These are phyloP conservation scores for Lasiosphaeria ovina DNA, from an alignment of 495 filamentous ascomycete species.

Conservation along the genomic window DNA sequence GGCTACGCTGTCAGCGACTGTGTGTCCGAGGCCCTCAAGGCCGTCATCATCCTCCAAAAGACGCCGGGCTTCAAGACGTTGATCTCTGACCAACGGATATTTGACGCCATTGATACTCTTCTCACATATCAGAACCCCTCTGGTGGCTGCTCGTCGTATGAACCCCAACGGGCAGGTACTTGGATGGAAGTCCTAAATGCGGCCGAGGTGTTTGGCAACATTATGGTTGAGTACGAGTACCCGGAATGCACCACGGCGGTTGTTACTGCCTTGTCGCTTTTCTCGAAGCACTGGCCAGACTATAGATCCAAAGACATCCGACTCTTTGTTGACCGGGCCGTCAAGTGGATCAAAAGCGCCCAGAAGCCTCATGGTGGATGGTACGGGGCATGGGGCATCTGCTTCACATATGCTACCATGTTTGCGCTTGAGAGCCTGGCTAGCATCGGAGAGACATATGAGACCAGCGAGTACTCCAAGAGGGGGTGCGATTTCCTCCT, in stretches of 20 bases:
- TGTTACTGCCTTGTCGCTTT: slow-evolving; percentile 83
- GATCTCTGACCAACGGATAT: slow-evolving; percentile 70
- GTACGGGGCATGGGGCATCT: slow-evolving; percentile 98
- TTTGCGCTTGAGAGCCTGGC: slow-evolving; percentile 87
- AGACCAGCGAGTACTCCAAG: slow-evolving; percentile 65
- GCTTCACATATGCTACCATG: slow-evolving; percentile 94
- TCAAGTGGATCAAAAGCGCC: slow-evolving; percentile 74
- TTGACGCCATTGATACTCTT: slow-evolving; percentile 85
- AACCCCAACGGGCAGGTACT: slow-evolving; percentile 72
- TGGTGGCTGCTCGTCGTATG: slow-evolving; percentile 89
- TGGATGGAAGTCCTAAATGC: slow-evolving; percentile 85
- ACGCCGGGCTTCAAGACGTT: slow-evolving; percentile 72
- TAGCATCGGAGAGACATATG: slow-evolving; percentile 77
- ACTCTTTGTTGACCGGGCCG: slow-evolving; percentile 63
- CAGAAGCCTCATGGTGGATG: slow-evolving; percentile 85
- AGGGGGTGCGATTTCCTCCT: slow-evolving; percentile 84
- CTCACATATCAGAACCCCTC: slow-evolving; percentile 87
- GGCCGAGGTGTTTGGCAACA: slow-evolving; percentile 92
- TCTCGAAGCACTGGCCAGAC: slow-evolving; percentile 74
- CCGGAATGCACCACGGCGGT: slow-evolving; percentile 96
- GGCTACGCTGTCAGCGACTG: slow-evolving; percentile 96
- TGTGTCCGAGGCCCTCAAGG: slow-evolving; percentile 84
- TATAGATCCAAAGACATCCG: slow-evolving; percentile 77
- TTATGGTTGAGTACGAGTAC: slow-evolving; percentile 98
- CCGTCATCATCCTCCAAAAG: slow-evolving; percentile 80